Evolutionary conservation across 805 yeast genomes (phyloP).

Genomic region (Candida montana): DNA sequence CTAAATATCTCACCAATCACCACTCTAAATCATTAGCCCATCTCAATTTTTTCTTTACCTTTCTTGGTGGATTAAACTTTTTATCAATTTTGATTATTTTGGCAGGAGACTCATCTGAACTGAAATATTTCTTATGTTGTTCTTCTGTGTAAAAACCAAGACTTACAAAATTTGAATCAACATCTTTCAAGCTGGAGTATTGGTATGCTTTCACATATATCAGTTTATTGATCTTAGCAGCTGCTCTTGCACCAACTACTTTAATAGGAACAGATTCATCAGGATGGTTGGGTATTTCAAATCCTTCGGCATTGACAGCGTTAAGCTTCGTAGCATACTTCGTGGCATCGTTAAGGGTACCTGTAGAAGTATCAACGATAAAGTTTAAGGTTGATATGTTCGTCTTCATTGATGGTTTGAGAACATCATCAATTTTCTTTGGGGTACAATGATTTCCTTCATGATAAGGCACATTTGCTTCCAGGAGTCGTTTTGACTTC

Average conservation of each 20-base stretch:
- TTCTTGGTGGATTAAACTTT: slow-evolving; percentile 1
- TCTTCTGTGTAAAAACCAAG: slow-evolving; percentile 22
- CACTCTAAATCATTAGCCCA: slow-evolving; percentile 23
- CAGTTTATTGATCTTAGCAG: slow-evolving; percentile 11
- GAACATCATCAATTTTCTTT: slow-evolving; percentile 7
- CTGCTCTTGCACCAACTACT: slow-evolving; percentile 12
- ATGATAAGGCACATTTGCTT: neutral
- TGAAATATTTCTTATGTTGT: slow-evolving; percentile 14
- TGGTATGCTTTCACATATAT: slow-evolving; percentile 19
- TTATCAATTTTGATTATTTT: slow-evolving; percentile 8
- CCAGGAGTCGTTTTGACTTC: slow-evolving; percentile 18
- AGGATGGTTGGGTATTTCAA: slow-evolving; percentile 52
- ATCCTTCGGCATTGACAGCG: slow-evolving; percentile 55
- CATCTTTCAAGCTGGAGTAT: slow-evolving; percentile 1
- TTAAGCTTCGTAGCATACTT: slow-evolving; percentile 65
- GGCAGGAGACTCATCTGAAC: slow-evolving; percentile 10
- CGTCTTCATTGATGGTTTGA: slow-evolving; percentile 16
- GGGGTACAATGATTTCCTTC: slow-evolving; percentile 15
- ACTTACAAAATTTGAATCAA: neutral
- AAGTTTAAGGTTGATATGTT: slow-evolving; percentile 28
- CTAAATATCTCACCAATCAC: slow-evolving; percentile 3
- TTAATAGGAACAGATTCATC: slow-evolving; percentile 61
- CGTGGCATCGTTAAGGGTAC: slow-evolving; percentile 57
- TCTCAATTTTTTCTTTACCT: slow-evolving; percentile 14
- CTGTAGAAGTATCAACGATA: slow-evolving; percentile 59